Evolutionary conservation across 495 filamentous ascomycete genomes (phyloP).

Genomic region (Sordaria brevicollis): DNA sequence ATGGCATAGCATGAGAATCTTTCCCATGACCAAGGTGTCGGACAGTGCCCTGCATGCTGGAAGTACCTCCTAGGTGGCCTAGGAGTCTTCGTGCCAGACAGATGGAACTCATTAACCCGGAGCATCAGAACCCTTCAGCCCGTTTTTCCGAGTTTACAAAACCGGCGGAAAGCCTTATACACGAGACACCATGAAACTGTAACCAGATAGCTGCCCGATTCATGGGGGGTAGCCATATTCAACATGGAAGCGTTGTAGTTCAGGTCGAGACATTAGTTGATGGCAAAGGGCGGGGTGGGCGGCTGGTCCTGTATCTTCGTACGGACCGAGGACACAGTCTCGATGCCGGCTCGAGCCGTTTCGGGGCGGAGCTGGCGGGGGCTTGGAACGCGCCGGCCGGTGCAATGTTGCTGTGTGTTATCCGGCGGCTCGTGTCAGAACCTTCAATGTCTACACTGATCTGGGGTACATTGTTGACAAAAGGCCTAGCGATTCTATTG

Average conservation of each 20-base stretch:
- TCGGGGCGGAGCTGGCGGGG: not conserved
- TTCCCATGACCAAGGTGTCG: not conserved
- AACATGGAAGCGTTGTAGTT: not conserved
- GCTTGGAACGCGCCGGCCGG: not conserved
- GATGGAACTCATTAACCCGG: not conserved
- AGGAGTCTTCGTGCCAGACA: not conserved
- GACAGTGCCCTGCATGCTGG: not conserved
- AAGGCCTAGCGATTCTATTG: rapidly evolving
- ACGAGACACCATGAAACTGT: not conserved
- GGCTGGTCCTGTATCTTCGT: not conserved
- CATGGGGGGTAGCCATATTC: not conserved
- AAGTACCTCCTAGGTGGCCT: not conserved
- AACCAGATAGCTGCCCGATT: not conserved
- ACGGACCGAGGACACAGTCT: not conserved
- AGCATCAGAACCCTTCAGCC: not conserved
- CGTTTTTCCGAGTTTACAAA: too few relatives aligned
- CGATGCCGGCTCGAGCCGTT: not conserved
- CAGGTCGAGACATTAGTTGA: not conserved
- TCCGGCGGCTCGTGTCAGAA: not conserved
- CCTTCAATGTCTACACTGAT: not conserved
- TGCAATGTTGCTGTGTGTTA: not conserved
- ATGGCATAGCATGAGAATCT: not conserved
- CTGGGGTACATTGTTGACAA: not conserved
- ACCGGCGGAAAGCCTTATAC: too few relatives aligned
- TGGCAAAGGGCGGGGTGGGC: not conserved